Conservation (phyloP, 1,284 basidiomycete genomes). For the Ganoderma sinense region DNA sequence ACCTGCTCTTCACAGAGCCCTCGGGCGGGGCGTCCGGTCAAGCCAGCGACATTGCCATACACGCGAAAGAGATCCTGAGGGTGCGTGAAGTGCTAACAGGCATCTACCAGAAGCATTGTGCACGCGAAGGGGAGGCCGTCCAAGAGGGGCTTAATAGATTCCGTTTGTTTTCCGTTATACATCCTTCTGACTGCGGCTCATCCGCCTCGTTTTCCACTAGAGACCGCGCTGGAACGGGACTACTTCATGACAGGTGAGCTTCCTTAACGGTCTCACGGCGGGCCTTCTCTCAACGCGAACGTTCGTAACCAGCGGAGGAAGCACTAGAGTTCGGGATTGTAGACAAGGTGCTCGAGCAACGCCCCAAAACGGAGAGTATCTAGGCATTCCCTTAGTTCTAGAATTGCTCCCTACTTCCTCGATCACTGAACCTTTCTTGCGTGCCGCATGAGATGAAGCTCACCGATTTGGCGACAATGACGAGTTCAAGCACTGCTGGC, state of each 20-base stretch:
- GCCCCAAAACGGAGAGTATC: constrained; percentile 50
- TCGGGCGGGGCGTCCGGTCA: constrained; percentile 94
- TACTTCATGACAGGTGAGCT: constrained; percentile 89
- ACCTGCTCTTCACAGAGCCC: constrained; percentile 68
- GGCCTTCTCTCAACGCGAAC: background rate
- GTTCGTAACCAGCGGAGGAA: constrained; percentile 67
- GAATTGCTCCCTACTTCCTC: background rate
- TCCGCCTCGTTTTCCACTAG: constrained; percentile 48
- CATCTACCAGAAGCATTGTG: constrained; percentile 87
- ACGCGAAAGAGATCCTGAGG: constrained; percentile 92
- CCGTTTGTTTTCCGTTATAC: constrained; percentile 56
- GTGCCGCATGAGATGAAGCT: background rate
- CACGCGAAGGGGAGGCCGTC: constrained; percentile 66
- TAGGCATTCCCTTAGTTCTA: constrained; percentile 15
- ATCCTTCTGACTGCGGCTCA: background rate
- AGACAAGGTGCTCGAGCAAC: constrained; percentile 85
- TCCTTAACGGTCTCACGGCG: background rate
- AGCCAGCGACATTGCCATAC: constrained; percentile 93
- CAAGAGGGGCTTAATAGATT: constrained; percentile 77
- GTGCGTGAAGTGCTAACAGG: constrained; percentile 82
- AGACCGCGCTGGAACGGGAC: constrained; percentile 89
- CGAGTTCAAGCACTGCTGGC: background rate
- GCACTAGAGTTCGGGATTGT: constrained; percentile 91
- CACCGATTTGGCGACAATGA: background rate
- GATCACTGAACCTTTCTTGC: background rate